Evolutionary conservation across 2,329 filamentous ascomycete genomes (phyloP), one percentile per base, ranked within the genome.

Genomic region (Sporothrix pseudoabietina): DNA sequence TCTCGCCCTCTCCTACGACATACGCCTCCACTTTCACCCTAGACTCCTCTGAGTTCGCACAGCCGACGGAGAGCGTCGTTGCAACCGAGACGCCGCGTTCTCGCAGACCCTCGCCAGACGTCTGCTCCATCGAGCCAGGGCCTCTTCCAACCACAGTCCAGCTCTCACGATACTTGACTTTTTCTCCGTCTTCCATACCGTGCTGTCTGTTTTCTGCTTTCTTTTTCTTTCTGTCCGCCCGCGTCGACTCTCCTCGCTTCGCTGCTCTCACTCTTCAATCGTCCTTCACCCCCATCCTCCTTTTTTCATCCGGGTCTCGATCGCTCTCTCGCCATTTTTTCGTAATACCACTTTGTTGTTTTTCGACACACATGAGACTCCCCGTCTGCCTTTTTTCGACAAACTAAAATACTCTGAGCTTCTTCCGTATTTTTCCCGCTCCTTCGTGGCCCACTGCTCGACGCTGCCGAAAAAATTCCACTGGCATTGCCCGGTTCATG

Each of bases 71-170:
- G 39, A 30, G 39, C 39, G 22, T 44, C 10, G 39, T 66, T 66
- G 61, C 30, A 69, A 54, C 66, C 66, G 49, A 55, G 66, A 41
- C 32, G 22, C 61, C 39, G 10, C 63, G 41, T 12, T 26, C 41
- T 69, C 32, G 19, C 30, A 39, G 66, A 54, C 47, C 52, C 35
- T 70, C 10, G 12, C 55, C 55, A 39, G 9, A 71, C 52, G 9
- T n/a, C 35, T 71, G 39, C 44, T 41, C 49, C 68, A 35, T 69
- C 49, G 16, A 39, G 44, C 66, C 66, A 69, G 44, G 44, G n/a
- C 69, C 9, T 59, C 35, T 57, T 70, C 68, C 52, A 52, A 44
- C 52, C 32, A 30, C 52, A 26, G 12, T 41, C 68, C 68, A 32
- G 68, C 22, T 57, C 52, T 57, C 52, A 55, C 49, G 68, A 70